These are phyloP conservation scores for Centaurea solstitialis DNA, from an alignment of 129 eudicot genomes.

Conservation along the genomic window DNA sequence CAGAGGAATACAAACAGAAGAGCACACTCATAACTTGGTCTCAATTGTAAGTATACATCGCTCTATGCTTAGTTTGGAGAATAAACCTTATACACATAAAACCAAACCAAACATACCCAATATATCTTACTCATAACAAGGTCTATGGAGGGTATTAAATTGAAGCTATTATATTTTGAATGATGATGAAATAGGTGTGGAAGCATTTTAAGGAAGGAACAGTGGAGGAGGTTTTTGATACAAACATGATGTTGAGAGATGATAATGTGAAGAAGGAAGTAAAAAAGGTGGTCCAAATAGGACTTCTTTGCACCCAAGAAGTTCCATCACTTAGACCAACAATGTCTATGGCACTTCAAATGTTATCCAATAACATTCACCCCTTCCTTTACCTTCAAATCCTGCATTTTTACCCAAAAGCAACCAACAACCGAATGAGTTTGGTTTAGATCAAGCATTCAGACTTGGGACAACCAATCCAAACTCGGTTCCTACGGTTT, in stretches of 20 bases:
- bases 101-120: too few species aligned
- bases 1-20: constrained; percentile 49
- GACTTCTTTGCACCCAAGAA: constrained; percentile 82
- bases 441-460: constrained; percentile 18
- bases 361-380: constrained; percentile 60
- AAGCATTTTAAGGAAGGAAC: constrained; percentile 59
- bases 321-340: constrained; percentile 66
- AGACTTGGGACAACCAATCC: constrained; percentile 27
- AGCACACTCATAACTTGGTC: constrained; percentile 49
- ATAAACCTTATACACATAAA: too few species aligned
- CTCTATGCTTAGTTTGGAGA: too few species aligned
- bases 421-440: constrained; percentile 44
- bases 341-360: constrained; percentile 63
- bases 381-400: constrained; percentile 58
- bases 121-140: too few species aligned
- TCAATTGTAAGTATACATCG: constrained; percentile 38
- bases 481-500: constrained; percentile 55
- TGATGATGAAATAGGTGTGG: constrained; percentile 58
- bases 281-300: constrained; percentile 62
- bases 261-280: constrained; percentile 37
- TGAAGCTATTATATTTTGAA: background rate
- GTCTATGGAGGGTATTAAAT: background rate
- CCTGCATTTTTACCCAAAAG: constrained; percentile 69
- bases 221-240: constrained; percentile 56
- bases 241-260: constrained; percentile 48